These are phyloP conservation scores for Stephanodiscus minutulus DNA, from an alignment of 108 stramenopile species.

Conservation along the genomic window DNA sequence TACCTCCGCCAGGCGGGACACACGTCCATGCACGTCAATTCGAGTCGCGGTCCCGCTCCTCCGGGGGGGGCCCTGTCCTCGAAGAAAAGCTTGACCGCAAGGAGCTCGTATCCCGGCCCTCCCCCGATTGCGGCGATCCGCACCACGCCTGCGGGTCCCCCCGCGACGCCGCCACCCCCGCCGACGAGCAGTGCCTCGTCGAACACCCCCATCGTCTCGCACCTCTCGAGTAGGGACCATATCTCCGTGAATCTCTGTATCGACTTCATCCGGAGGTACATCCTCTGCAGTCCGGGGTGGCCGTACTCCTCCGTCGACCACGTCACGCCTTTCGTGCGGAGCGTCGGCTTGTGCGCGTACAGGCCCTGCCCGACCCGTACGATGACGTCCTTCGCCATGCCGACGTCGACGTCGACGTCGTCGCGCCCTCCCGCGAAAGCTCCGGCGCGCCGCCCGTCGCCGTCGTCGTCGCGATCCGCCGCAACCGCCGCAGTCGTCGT, in stretches of 20 bases:
- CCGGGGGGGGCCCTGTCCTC: not conserved
- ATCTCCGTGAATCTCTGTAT: slow-evolving; percentile 34
- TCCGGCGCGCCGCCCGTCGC: too few species aligned
- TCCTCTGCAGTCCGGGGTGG: slow-evolving; percentile 28
- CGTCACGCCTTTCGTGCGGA: slow-evolving; percentile 21
- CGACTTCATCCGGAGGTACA: slow-evolving; percentile 36
- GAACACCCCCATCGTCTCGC: slow-evolving; percentile 9
- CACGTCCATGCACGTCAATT: slow-evolving; percentile 21
- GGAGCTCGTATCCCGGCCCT: slow-evolving; percentile 35
- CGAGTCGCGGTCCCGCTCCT: not conserved
- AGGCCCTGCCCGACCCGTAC: slow-evolving; percentile 20
- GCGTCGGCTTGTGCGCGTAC: slow-evolving; percentile 35
- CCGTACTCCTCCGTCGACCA: slow-evolving; percentile 33
- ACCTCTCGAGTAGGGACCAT: slow-evolving; percentile 23
- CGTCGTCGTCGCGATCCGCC: not conserved
- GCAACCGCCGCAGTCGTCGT: not conserved
- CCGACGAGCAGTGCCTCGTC: slow-evolving; percentile 11
- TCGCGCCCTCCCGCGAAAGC: too few species aligned
- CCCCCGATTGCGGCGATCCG: slow-evolving; percentile 25
- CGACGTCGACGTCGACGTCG: too few species aligned
- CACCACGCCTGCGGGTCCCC: not conserved
- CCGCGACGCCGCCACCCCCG: too few species aligned
- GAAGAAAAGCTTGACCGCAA: slow-evolving; percentile 22
- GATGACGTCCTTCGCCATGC: slow-evolving; percentile 11
- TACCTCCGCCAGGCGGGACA: slow-evolving; percentile 18